These are phyloP conservation scores for Rhodosporidiobolus odoratus DNA, from an alignment of 768 basidiomycete species.

Conservation along the genomic window DNA sequence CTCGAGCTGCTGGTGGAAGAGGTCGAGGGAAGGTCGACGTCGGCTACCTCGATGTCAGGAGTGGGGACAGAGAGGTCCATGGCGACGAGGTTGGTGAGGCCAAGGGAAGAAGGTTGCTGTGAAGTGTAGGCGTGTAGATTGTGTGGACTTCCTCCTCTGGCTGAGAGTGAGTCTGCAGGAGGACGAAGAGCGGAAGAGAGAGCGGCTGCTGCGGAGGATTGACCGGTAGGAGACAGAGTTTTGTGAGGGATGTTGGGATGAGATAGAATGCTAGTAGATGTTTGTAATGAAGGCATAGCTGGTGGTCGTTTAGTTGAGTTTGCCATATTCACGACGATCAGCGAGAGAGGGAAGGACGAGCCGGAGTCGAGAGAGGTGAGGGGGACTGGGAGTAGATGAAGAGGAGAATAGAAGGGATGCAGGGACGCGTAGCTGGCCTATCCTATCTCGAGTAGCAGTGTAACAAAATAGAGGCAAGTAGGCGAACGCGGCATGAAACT, in stretches of 20 bases:
- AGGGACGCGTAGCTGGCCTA: background rate
- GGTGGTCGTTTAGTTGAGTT: background rate
- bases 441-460: too few relatives aligned
- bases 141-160: conserved; percentile 26
- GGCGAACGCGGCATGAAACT: too few relatives aligned
- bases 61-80: conserved; percentile 23
- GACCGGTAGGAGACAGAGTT: background rate
- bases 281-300: background rate
- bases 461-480: too few relatives aligned
- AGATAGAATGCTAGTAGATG: background rate
- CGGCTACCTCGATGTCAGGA: conserved; percentile 13
- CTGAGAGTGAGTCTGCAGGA: conserved; percentile 22
- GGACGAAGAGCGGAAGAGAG: conserved; percentile 23
- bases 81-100: conserved; percentile 18
- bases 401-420: background rate
- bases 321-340: background rate
- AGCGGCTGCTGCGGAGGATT: conserved; percentile 1
- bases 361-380: background rate
- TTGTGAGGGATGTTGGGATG: background rate
- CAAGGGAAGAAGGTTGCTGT: background rate
- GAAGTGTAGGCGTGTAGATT: background rate
- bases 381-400: background rate
- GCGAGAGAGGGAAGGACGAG: background rate
- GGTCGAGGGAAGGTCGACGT: background rate
- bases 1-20: background rate